Conservation (phyloP, 345 rosid genomes). For the Eucalyptus erythrocorys region DNA sequence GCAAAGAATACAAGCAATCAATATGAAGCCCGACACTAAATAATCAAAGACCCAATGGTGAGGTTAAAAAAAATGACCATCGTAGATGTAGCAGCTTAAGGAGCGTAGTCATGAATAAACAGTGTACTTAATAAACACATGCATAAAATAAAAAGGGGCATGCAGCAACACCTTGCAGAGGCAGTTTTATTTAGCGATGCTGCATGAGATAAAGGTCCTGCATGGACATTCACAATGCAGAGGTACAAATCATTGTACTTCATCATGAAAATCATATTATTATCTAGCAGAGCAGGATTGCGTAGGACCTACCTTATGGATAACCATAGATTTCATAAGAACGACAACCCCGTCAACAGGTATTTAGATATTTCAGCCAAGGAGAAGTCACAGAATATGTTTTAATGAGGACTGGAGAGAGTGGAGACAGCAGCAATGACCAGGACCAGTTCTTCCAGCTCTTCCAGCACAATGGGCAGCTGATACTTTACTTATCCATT, state of each 20-base stretch:
- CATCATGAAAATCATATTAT: not conserved
- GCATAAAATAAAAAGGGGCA: not conserved
- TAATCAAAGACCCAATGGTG: not conserved
- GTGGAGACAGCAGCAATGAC: conserved; percentile 84
- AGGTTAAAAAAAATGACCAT: not conserved
- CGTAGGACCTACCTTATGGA: conserved; percentile 40
- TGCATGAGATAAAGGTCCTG: not conserved
- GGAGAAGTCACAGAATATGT: conserved; percentile 61
- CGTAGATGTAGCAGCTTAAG: not conserved
- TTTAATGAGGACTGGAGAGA: conserved; percentile 65
- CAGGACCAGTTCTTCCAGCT: conserved; percentile 84
- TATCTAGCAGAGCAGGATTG: not conserved
- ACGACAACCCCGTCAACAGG: conserved; percentile 81
- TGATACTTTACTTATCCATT: conserved; percentile 89
- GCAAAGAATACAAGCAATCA: not conserved
- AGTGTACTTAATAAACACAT: not conserved
- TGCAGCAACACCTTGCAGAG: not conserved
- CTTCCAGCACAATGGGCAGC: conserved; percentile 94
- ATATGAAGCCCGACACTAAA: not conserved
- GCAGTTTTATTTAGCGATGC: not conserved
- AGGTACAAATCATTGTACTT: not conserved
- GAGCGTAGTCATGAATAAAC: not conserved
- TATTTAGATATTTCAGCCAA: conserved; percentile 69
- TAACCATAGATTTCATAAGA: conserved; percentile 76
- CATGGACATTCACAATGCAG: not conserved